Conservation (phyloP, 257 asterid species). For the Capsicum chinense region DNA sequence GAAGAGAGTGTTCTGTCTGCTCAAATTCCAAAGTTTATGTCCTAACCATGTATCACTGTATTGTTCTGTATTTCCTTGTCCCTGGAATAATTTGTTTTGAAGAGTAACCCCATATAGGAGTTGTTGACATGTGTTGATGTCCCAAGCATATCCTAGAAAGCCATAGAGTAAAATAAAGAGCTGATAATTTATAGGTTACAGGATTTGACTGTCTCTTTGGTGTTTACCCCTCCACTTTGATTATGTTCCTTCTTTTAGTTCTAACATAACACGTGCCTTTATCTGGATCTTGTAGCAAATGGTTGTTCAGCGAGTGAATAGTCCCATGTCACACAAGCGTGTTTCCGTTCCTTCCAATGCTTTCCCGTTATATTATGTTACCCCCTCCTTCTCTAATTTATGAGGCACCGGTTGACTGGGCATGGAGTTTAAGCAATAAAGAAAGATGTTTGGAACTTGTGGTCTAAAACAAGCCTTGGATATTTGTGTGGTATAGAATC, state of each 20-base stretch:
- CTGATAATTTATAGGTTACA: background rate
- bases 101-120: background rate
- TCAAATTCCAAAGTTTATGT: background rate
- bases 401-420: background rate
- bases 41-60: background rate
- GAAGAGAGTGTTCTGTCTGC: slow-evolving; percentile 3
- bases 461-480: background rate
- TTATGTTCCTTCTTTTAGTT: background rate
- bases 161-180: background rate
- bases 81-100: background rate
- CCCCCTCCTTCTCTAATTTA: background rate
- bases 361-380: background rate
- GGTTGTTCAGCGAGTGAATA: background rate
- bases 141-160: background rate
- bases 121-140: background rate
- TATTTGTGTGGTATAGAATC: background rate
- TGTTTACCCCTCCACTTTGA: background rate
- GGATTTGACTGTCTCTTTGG: slow-evolving; percentile 17
- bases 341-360: slow-evolving; percentile 16
- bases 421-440: background rate
- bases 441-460: background rate
- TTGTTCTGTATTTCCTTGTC: background rate
- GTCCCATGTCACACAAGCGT: background rate
- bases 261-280: background rate
- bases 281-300: slow-evolving; percentile 18